Evolutionary conservation across 2,329 filamentous ascomycete species (phyloP).

Genomic region (Aphanoascus verrucosus): DNA sequence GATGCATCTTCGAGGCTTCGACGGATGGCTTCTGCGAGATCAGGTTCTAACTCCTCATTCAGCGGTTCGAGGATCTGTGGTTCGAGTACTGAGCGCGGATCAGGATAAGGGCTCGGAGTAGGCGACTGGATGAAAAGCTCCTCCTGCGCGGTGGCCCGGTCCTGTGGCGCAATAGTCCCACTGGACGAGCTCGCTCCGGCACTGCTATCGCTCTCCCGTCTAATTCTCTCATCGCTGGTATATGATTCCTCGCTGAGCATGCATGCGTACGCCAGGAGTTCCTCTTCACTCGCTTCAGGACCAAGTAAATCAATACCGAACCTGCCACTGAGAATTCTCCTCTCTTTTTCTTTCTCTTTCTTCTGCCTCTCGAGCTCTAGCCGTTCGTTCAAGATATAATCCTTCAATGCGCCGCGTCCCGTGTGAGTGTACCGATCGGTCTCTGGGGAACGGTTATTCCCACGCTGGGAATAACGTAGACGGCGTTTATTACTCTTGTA

Average conservation of each 20-base stretch:
- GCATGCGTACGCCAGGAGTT: conserved; percentile 52
- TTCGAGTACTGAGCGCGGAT: not conserved
- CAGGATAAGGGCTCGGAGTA: not conserved
- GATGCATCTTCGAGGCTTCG: conserved; percentile 34
- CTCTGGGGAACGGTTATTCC: conserved; percentile 46
- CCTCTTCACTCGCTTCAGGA: conserved; percentile 47
- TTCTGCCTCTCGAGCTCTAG: conserved; percentile 67
- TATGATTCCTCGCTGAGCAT: conserved; percentile 51
- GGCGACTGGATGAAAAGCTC: not conserved
- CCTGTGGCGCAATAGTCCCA: conserved; percentile 27
- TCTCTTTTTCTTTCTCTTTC: conserved; percentile 54
- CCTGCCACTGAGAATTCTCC: conserved; percentile 59
- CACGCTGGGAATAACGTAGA: conserved; percentile 56
- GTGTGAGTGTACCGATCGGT: conserved; percentile 49
- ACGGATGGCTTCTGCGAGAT: conserved; percentile 54
- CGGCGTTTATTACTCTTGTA: conserved; percentile 69
- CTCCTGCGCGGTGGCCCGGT: conserved; percentile 20
- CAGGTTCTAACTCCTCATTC: conserved; percentile 44
- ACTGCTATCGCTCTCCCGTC: conserved; percentile 33
- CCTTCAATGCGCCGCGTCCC: conserved; percentile 59
- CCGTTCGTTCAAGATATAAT: conserved; percentile 79
- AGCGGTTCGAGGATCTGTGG: conserved; percentile 20
- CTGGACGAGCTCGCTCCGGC: conserved; percentile 32
- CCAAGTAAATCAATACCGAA: conserved; percentile 71
- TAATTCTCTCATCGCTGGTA: conserved; percentile 40